Evolutionary conservation across 2,329 filamentous ascomycete species (phyloP).

Genomic region (Septoria petroselini): DNA sequence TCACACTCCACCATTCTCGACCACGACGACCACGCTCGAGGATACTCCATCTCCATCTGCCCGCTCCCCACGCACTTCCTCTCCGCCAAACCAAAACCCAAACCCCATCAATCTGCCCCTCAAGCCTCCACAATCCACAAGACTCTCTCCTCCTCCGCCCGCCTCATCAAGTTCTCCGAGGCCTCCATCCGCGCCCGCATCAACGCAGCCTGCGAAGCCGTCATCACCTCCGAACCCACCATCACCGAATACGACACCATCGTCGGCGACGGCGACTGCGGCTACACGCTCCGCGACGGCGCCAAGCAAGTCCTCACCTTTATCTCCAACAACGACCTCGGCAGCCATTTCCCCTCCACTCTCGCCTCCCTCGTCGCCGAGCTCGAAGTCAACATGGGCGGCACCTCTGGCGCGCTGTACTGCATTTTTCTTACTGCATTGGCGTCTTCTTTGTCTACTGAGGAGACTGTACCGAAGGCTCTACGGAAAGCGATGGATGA

Average conservation of each 20-base stretch:
- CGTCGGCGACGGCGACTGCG: conserved; percentile 40
- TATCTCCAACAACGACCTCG: conserved; percentile 34
- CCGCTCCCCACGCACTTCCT: conserved; percentile 32
- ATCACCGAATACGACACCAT: conserved; percentile 41
- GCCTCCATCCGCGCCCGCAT: conserved; percentile 32
- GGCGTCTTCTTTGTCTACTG: conserved; percentile 30
- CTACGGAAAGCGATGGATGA: conserved; percentile 32
- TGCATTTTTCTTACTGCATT: conserved; percentile 39
- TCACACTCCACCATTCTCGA: conserved; percentile 38
- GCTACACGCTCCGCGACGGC: conserved; percentile 38
- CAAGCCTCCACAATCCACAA: conserved; percentile 13
- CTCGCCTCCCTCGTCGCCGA: conserved; percentile 34
- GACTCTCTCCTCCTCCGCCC: conserved; percentile 18
- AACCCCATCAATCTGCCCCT: conserved; percentile 22
- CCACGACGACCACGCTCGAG: conserved; percentile 33
- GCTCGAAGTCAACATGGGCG: conserved; percentile 40
- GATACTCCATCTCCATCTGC: conserved; percentile 37
- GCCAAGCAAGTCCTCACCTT: conserved; percentile 38
- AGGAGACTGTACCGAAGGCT: conserved; percentile 27
- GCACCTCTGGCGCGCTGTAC: conserved; percentile 38
- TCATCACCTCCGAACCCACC: conserved; percentile 37
- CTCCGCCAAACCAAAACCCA: conserved; percentile 27
- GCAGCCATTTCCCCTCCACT: conserved; percentile 28
- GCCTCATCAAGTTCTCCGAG: conserved; percentile 34
- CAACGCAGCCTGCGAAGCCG: conserved; percentile 34